phyloP scores from a whole-genome alignment of 1,139 yeast genomes.

The Entelexis sorbosivorans region DNA sequence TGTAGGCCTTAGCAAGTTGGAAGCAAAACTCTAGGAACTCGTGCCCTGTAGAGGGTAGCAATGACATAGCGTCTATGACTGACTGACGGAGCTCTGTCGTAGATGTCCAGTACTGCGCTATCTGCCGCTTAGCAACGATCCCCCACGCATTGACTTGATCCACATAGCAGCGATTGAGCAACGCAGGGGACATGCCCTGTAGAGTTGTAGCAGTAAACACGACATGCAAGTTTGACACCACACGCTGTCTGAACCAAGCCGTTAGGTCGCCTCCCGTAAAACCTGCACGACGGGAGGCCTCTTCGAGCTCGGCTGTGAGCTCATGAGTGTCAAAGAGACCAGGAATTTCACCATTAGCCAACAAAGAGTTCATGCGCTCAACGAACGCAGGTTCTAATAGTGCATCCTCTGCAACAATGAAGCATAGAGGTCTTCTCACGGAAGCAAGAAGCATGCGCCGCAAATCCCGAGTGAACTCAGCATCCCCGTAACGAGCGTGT shows the following conservation, averaged over 20 bases:
- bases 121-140: background rate
- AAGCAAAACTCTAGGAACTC: slow-evolving; percentile 42
- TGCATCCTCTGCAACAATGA: slow-evolving; percentile 71
- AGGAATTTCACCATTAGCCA: slow-evolving; percentile 89
- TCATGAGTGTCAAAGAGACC: slow-evolving; percentile 52
- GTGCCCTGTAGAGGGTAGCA: slow-evolving; percentile 30
- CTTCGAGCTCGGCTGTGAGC: slow-evolving; percentile 14
- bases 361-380: slow-evolving; percentile 81
- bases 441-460: slow-evolving; percentile 42
- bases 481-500: slow-evolving; percentile 43
- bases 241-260: slow-evolving; percentile 60
- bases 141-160: slow-evolving; percentile 86
- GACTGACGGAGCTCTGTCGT: slow-evolving; percentile 7
- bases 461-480: slow-evolving; percentile 58
- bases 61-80: slow-evolving; percentile 6
- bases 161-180: slow-evolving; percentile 80
- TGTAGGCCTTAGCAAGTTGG: slow-evolving; percentile 40
- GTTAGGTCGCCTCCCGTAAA: slow-evolving; percentile 46
- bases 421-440: slow-evolving; percentile 35
- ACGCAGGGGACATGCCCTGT: slow-evolving; percentile 72
- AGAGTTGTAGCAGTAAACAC: slow-evolving; percentile 56
- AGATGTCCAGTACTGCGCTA: slow-evolving; percentile 17
- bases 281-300: slow-evolving; percentile 18
- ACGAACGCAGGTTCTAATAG: slow-evolving; percentile 67
- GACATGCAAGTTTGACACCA: slow-evolving; percentile 67